These are phyloP conservation scores for Jamesozyma lodderae DNA, from an alignment of 805 yeast species.

Conservation along the genomic window DNA sequence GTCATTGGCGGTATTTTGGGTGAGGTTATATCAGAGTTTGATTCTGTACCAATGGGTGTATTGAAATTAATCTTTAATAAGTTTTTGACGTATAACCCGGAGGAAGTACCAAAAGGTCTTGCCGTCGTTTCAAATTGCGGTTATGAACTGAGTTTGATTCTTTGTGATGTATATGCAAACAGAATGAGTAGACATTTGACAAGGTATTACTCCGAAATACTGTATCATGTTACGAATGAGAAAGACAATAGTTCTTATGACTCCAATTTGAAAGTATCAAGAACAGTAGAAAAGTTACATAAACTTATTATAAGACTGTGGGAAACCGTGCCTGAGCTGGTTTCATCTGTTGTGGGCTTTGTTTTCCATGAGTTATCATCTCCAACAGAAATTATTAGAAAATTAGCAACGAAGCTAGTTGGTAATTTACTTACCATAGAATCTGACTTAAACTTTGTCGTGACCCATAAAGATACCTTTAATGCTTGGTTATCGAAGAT, in stretches of 20 bases:
- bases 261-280: slow-evolving; percentile 12
- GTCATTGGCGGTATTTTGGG: slow-evolving; percentile 62
- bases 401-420: slow-evolving; percentile 62
- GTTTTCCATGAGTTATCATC: slow-evolving; percentile 74
- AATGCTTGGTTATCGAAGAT: slow-evolving; percentile 66
- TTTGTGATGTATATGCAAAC: slow-evolving; percentile 64
- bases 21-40: slow-evolving; percentile 66
- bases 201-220: slow-evolving; percentile 67
- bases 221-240: slow-evolving; percentile 40
- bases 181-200: slow-evolving; percentile 68
- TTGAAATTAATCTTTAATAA: slow-evolving; percentile 57
- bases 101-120: slow-evolving; percentile 25
- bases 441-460: slow-evolving; percentile 48
- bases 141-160: slow-evolving; percentile 51
- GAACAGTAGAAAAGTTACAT: slow-evolving; percentile 53
- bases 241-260: slow-evolving; percentile 18
- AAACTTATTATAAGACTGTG: slow-evolving; percentile 57
- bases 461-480: slow-evolving; percentile 53
- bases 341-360: slow-evolving; percentile 66
- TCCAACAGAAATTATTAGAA: slow-evolving; percentile 51
- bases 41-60: slow-evolving; percentile 49
- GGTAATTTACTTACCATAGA: slow-evolving; percentile 50
- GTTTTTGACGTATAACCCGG: slow-evolving; percentile 36
- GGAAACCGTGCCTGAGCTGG: slow-evolving; percentile 67
- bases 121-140: slow-evolving; percentile 40